Conservation (phyloP, 441 rosid species). For the Populus hybrid region DNA sequence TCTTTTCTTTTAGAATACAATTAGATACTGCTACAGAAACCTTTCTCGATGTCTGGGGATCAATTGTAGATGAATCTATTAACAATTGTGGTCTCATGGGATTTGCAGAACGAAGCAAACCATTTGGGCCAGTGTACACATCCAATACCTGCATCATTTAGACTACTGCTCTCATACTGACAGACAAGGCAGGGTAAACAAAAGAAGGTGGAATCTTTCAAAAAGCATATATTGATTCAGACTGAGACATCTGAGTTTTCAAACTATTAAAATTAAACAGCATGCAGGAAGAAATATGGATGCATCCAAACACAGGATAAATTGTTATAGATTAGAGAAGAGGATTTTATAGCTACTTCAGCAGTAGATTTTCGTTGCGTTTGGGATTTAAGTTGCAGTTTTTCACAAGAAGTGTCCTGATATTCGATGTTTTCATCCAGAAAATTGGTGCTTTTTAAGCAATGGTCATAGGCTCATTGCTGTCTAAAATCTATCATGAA, state of each 20-base stretch:
- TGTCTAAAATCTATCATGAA: not conserved
- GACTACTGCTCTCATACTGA: constrained; percentile 11
- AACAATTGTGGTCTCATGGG: constrained; percentile 57
- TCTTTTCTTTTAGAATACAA: constrained; percentile 47
- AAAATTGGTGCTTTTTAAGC: not conserved
- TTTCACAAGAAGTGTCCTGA: not conserved
- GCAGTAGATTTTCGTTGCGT: not conserved
- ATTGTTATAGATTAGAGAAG: not conserved
- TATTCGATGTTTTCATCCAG: not conserved
- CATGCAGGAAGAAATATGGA: not conserved
- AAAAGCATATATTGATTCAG: not conserved
- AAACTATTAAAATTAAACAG: not conserved
- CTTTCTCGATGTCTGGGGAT: constrained; percentile 81
- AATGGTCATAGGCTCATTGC: not conserved
- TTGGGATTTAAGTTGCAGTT: not conserved
- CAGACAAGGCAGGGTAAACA: not conserved
- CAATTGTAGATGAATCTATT: constrained; percentile 91
- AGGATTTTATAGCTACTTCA: not conserved
- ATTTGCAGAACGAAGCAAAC: constrained; percentile 64
- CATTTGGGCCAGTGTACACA: constrained; percentile 74
- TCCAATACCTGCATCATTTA: constrained; percentile 63
- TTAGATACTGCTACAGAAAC: constrained; percentile 55
- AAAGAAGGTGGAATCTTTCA: constrained; percentile 2
- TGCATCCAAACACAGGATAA: not conserved
- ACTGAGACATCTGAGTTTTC: not conserved